Evolutionary conservation across 192 early-diverging fungal genomes (phyloP).

Genomic region (Geranomyces variabilis): DNA sequence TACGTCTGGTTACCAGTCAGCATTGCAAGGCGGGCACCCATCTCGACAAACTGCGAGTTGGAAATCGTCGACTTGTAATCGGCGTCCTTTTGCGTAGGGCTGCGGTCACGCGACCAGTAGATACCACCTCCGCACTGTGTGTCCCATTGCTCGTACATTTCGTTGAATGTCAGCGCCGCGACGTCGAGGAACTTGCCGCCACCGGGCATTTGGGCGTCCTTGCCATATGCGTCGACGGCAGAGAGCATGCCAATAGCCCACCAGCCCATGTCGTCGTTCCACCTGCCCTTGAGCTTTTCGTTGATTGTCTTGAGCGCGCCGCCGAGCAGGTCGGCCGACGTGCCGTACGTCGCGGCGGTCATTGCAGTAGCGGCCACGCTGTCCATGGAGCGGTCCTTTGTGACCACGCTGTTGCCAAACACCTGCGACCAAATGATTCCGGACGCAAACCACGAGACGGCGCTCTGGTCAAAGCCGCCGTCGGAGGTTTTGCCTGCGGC

Average conservation of each 20-base stretch:
- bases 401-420: constrained; percentile 25
- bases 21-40: constrained; percentile 40
- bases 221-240: constrained; percentile 36
- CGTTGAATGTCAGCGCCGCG: constrained; percentile 37
- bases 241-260: constrained; percentile 45
- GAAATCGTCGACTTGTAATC: constrained; percentile 50
- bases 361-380: constrained; percentile 14
- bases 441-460: constrained; percentile 34
- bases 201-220: constrained; percentile 29
- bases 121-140: constrained; percentile 47
- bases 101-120: constrained; percentile 48
- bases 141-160: constrained; percentile 50
- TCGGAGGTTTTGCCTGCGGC: constrained; percentile 5
- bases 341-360: constrained; percentile 20
- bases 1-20: constrained; percentile 37
- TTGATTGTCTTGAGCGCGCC: constrained; percentile 15
- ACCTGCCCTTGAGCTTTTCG: constrained; percentile 31
- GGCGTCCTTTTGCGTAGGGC: constrained; percentile 13
- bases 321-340: constrained; percentile 32
- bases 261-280: constrained; percentile 57
- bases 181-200: constrained; percentile 31
- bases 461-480: constrained; percentile 21
- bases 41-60: constrained; percentile 40
- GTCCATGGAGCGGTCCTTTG: constrained; percentile 27
- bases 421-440: constrained; percentile 39